Evolutionary conservation across 2,329 filamentous ascomycete species (phyloP), one percentile per base, ranked within the genome.

Genomic region (Rhynchosporium graminicola): DNA sequence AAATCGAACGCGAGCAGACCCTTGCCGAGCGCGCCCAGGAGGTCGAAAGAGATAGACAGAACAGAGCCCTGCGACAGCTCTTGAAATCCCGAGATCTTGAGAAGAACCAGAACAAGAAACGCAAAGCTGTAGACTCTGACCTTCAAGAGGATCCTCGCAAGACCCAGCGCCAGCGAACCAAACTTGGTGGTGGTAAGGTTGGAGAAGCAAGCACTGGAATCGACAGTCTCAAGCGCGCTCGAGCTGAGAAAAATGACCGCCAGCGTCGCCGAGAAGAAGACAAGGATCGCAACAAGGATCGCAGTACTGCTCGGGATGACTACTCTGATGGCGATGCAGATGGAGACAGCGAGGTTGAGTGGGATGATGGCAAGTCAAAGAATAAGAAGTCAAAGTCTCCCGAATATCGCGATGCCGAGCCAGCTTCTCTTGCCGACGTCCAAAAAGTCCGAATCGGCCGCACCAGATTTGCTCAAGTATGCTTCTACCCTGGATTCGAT

Each of bases 401-500:
- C 29, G 71, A 73, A 57, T 67, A 68, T 0, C 83, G 83, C 1
- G 83, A 85, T 58, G 69, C 81, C 38, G 88, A 87, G 67, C 88
- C 87, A 31, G 86, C 90, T 1, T 86, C 89, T 42, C 80, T 97
- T 26, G 83, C 83, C n/a, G 92, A 98, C 74, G 87, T 94, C 67
- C 90, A 98, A 73, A 86, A 91, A 57, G 86, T 94, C 59, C 87
- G 92, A 62, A 84, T 99, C 63, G 91, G 93, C 56, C 86, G 95
- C 65, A 89, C 85, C 68, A 90, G 92, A 72, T 97, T 99, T 75
- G 89, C 90, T 6, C 87, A 94, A 72, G 89, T 97, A 60, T 97
- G 92, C 81, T 97, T 96, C 79, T 94, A 93, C 69, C 95, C 95
- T 10, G 88, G 88, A 3, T 97, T 99, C 69, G 90, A 96, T 61